A percentile compares a stretch with the other conserved stretches of the same genome.
Evolutionary conservation across 2,329 filamentous ascomycete genomes (phyloP).

Genomic region (Huntiella decipiens): DNA sequence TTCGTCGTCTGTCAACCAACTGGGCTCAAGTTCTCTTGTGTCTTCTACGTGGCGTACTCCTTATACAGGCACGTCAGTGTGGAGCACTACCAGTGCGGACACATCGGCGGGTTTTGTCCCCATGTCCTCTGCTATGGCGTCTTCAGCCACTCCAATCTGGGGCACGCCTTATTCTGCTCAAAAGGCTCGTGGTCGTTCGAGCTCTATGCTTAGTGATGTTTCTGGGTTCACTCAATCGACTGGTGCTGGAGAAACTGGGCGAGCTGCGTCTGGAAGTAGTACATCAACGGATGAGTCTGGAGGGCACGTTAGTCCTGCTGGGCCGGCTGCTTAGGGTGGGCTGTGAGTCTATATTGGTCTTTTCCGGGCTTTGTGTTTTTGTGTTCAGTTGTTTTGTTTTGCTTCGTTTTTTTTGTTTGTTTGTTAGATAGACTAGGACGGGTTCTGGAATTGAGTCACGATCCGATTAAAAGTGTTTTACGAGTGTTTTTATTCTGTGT

Average conservation of each 20-base stretch:
- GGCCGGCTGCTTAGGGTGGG: not conserved
- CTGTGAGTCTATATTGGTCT: not conserved
- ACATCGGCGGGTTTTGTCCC: constrained; percentile 21
- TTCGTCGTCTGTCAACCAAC: not conserved
- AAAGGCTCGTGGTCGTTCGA: constrained; percentile 38
- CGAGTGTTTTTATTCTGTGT: not conserved
- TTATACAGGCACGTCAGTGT: constrained; percentile 5
- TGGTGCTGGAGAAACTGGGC: constrained; percentile 14
- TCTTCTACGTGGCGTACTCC: constrained; percentile 19
- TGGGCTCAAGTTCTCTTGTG: not conserved
- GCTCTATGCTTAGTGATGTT: constrained; percentile 47
- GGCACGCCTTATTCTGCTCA: not conserved
- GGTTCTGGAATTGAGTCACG: constrained; percentile 10
- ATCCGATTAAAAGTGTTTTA: constrained; percentile 1
- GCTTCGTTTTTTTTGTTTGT: constrained; percentile 5
- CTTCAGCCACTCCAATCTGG: not conserved
- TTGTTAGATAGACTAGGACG: constrained; percentile 2
- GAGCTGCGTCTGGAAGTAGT: constrained; percentile 1
- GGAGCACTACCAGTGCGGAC: constrained; percentile 14
- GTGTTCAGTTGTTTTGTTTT: constrained; percentile 5
- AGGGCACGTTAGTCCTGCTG: not conserved
- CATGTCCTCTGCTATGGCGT: not conserved
- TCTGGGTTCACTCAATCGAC: constrained; percentile 49
- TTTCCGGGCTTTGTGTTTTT: constrained; percentile 1
- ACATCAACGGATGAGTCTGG: constrained; percentile 1